Evolutionary conservation across 805 yeast genomes (phyloP).

Genomic region (Candida multigemmis): DNA sequence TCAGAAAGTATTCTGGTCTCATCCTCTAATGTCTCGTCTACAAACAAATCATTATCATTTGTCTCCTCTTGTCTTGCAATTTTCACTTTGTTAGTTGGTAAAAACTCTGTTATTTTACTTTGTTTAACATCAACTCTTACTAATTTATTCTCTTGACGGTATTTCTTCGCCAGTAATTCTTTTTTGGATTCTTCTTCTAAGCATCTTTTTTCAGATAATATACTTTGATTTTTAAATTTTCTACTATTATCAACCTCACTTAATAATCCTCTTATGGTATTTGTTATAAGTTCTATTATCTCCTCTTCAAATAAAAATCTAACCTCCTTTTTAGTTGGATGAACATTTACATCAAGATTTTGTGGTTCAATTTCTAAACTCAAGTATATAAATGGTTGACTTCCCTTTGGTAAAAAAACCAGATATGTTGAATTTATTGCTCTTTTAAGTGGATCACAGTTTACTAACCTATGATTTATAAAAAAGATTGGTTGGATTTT

Average conservation of each 20-base stretch:
- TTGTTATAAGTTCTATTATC: conserved; percentile 55
- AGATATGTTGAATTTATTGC: conserved; percentile 58
- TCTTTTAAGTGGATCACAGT: conserved; percentile 71
- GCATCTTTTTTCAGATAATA: conserved; percentile 1
- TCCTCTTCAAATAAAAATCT: conserved; percentile 81
- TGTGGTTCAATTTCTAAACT: conserved; percentile 57
- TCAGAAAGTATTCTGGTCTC: not conserved
- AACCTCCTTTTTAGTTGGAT: conserved; percentile 93
- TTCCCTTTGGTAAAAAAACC: conserved; percentile 67
- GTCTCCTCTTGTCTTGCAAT: not conserved
- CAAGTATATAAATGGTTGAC: conserved; percentile 67
- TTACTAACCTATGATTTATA: conserved; percentile 75
- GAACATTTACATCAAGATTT: conserved; percentile 86
- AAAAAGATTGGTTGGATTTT: conserved; percentile 64
- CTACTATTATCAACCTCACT: conserved; percentile 58
- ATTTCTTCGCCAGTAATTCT: conserved; percentile 18
- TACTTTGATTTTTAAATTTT: conserved; percentile 55
- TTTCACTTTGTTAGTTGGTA: conserved; percentile 1
- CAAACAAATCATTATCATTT: not conserved
- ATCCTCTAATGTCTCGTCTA: not conserved
- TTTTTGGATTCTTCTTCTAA: too few species aligned
- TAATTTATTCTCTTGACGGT: conserved; percentile 53
- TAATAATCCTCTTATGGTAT: conserved; percentile 39
- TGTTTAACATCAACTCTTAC: conserved; percentile 70
- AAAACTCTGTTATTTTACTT: conserved; percentile 16